phyloP scores from a whole-genome alignment of 176 grass and related monocot genomes.

The Ensete glaucum region DNA sequence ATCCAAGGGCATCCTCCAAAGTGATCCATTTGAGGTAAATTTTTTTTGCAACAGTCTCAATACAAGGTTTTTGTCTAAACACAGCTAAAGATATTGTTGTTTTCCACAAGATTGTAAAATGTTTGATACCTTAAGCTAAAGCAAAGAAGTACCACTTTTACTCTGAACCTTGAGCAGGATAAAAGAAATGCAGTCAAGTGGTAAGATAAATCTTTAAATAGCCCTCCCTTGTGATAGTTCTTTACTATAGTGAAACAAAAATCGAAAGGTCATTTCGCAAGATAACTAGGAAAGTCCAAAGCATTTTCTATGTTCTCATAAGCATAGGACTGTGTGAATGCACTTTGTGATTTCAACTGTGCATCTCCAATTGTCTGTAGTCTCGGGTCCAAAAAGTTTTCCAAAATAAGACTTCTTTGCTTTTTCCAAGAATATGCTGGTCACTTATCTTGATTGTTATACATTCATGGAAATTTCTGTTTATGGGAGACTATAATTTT shows the following conservation, averaged over 20 bases:
- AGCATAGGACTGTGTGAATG: neutral
- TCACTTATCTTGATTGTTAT: neutral
- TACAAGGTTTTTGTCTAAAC: neutral
- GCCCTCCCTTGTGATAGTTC: neutral
- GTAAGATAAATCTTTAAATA: neutral
- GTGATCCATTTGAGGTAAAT: slow-evolving; percentile 97
- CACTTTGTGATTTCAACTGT: neutral
- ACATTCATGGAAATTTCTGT: neutral
- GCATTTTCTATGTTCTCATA: neutral
- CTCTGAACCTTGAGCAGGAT: neutral
- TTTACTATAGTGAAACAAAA: neutral
- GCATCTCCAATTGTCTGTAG: neutral
- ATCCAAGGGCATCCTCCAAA: slow-evolving; percentile 84
- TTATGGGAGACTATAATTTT: neutral
- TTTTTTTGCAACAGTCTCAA: neutral
- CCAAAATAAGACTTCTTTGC: neutral
- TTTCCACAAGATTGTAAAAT: neutral
- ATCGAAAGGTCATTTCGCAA: neutral
- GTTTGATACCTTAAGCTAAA: neutral
- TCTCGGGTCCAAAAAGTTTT: neutral
- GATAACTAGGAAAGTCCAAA: too few species aligned
- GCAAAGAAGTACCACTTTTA: neutral
- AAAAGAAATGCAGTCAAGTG: neutral
- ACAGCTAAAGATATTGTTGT: too few species aligned
- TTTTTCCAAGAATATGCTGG: neutral